Evolutionary conservation across 257 asterid genomes (phyloP), one percentile per base, ranked within the genome.

Genomic region (Nicotiana sylvestris): DNA sequence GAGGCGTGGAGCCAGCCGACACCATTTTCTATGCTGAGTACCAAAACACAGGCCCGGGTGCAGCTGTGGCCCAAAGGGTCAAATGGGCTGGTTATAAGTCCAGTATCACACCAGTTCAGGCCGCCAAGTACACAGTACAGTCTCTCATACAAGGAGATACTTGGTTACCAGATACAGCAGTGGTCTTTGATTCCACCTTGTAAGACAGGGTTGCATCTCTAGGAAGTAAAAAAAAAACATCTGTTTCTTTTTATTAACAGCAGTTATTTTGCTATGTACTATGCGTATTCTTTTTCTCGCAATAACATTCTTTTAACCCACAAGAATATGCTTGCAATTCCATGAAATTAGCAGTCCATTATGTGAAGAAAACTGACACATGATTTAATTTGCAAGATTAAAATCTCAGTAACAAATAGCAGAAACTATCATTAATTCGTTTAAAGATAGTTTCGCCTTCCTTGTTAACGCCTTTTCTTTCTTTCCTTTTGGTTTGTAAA

Each of bases 21-120:
- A 85, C 91, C 8, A 92, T 93, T n/a, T 88, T 91, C 82, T 94
- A 93, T n/a, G 97, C 89, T 0, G 98, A 94, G 92, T 84, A 87
- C 70, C 88, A 66, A 66, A 94, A 94, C 78, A 92, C 83, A 0
- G 98, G 98, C 43, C 91, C 89, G 1, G 97, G 98, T 0, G 77
- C 98, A 0, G 57, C 53, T 49, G 87, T 91, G 0, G 33, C 76
- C 0, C 37, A 60, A 2, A 85, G 97, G 85, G 94, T 95, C 1
- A 92, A 69, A 13, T 95, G 98, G 98, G 84, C 89, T 15, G 97
- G 97, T 4, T 91, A 86, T 64, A 85, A 60, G 77, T 84, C 92
- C 84, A 84, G 30, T 1, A 68, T 93, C 15, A 84, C 93, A 0
- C 58, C 85, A 0, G 83, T 5, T 18, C 55, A 91, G 78, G 97